Base-by-base conservation (phyloP, 163 green algal genomes). In the Picocystis sp. region DNA sequence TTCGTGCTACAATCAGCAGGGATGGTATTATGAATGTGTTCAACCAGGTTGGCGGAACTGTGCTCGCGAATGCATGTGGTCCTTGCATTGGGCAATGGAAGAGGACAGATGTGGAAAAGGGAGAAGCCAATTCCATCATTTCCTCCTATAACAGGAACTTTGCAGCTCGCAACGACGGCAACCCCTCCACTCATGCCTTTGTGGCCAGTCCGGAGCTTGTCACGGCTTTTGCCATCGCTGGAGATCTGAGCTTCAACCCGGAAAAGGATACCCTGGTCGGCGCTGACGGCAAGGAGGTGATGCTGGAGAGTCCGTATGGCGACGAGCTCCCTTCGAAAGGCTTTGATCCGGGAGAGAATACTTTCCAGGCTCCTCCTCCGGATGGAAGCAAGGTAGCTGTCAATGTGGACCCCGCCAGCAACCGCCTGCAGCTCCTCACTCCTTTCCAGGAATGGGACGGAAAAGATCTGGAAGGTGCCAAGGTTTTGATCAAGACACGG, bases 131-230 rank as follows among this genome's bases (percentile, higher is more conserved):
- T 80, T 86, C 72, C 38, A 95, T 95, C 65, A 77, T 95, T 54
- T 91, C 81, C n/a, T 89, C 76, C 22, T 95, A 88, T 81, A 95
- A 95, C 81, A 73, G 83, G 56, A 95, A 95, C 73, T 95, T 94
- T 78, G 81, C 82, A 1, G 81, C 80, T 3, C 79, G 86, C 58
- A 95, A 95, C 60, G 86, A 95, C 59, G 84, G 76, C 67, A 95
- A 95, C 74, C 84, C 84, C 41, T 72, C 75, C 47, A 95, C 86
- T 2, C 86, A 95, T 69, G 71, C 69, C 48, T 95, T 95, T 66
- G 86, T 95, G 24, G 82, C 84, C 29, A 88, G 75, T 17, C 86
- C 86, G 2, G 86, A 95, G 79, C 68, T 95, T 25, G 79, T 91
- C 19, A 95, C 84, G 1, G 82, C 82, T 24, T 67, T 73, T 24